Conservation (phyloP, 1,284 basidiomycete genomes). For the Irpex sp. region DNA sequence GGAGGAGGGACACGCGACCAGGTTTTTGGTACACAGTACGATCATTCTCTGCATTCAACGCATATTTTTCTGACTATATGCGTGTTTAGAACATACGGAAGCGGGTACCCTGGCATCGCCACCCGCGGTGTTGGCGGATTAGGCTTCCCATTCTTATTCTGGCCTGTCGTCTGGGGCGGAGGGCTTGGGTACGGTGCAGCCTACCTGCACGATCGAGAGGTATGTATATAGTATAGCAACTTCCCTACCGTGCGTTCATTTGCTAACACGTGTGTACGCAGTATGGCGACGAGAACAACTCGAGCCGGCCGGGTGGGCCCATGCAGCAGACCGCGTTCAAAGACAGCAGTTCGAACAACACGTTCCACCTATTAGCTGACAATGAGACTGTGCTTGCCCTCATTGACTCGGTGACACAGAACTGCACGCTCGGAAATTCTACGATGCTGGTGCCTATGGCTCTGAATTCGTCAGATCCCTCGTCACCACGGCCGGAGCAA, state of each 20-base stretch:
- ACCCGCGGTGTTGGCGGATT: conserved; percentile 41
- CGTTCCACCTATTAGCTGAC: conserved; percentile 57
- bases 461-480: conserved; percentile 27
- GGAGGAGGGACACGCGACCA: conserved; percentile 39
- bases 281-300: conserved; percentile 53
- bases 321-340: conserved; percentile 48
- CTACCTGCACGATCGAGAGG: conserved; percentile 43
- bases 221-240: conserved; percentile 15
- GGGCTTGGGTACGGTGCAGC: conserved; percentile 29
- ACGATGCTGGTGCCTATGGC: conserved; percentile 25
- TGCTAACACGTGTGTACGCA: conserved; percentile 21
- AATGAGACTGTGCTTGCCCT: conserved; percentile 51
- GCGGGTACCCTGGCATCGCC: conserved; percentile 48
- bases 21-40: conserved; percentile 39
- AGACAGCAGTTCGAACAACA: conserved; percentile 41
- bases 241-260: neutral
- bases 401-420: conserved; percentile 39
- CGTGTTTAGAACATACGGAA: conserved; percentile 45
- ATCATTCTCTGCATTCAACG: conserved; percentile 4
- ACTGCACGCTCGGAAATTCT: conserved; percentile 38
- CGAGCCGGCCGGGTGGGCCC: conserved; percentile 55
- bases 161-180: conserved; percentile 53
- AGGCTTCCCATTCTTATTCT: conserved; percentile 56
- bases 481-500: conserved; percentile 45
- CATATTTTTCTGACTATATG: neutral